phyloP scores from a whole-genome alignment of 257 asterid species.

The Salvia splendens region DNA sequence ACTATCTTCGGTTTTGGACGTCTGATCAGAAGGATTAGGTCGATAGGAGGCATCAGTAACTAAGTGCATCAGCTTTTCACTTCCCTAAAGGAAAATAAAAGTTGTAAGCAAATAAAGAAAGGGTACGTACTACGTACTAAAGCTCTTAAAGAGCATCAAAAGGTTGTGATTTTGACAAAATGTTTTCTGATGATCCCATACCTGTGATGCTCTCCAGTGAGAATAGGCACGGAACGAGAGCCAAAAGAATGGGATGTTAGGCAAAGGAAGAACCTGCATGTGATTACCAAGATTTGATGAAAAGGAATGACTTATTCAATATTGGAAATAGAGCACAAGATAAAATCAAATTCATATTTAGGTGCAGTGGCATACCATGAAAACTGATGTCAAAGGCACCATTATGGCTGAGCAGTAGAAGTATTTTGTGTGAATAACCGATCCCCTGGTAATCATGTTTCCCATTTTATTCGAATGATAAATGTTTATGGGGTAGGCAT shows the following conservation, averaged over 20 bases:
- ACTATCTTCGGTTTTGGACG: constrained; percentile 32
- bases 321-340: not conserved
- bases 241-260: constrained; percentile 97
- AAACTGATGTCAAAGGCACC: constrained; percentile 81
- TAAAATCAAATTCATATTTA: not conserved
- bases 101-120: not conserved
- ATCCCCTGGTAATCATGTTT: constrained; percentile 63
- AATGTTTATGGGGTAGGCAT: not conserved
- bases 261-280: constrained; percentile 89
- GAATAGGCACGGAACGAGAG: constrained; percentile 89
- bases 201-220: constrained; percentile 99
- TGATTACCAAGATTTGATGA: constrained; percentile 25
- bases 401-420: constrained; percentile 73
- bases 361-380: constrained; percentile 55
- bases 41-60: constrained; percentile 58
- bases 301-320: not conserved
- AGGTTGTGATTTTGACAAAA: not conserved
- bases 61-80: constrained; percentile 76
- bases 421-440: constrained; percentile 78
- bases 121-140: not conserved
- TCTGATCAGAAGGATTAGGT: constrained; percentile 38
- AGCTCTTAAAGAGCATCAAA: not conserved
- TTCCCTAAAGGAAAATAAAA: constrained; percentile 61
- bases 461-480: constrained; percentile 25
- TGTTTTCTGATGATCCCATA: constrained; percentile 30